Evolutionary conservation across 2,329 filamentous ascomycete genomes (phyloP), one percentile per base, ranked within the genome.

Genomic region (Epichloe typhina): DNA sequence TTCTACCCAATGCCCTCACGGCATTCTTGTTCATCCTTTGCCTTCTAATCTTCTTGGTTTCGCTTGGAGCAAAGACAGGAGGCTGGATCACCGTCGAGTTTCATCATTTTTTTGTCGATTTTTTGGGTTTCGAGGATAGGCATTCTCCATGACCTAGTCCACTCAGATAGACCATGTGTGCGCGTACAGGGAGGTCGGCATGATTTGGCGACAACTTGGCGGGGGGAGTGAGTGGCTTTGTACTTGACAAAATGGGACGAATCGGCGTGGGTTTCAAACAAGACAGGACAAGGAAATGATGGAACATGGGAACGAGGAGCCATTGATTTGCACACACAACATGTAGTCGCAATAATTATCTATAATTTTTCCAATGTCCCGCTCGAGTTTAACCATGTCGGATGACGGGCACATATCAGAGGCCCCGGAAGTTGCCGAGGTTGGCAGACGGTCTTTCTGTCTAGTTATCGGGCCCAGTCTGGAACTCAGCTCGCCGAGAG

Each of bases 1-100:
- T 31, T 38, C 31, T 26, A 41, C n/a, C 3, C 8, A 31, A 33
- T 21, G 26, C 26, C 31, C 38, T 36, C n/a, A 8, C 5, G 26
- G 15, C 38, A 33, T 33, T 26, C 17, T 33, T 38, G 23, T 21
- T 35, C 13, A 23, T 23, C 21, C 4, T 39, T 11, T 1, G 15
- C n/a, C 15, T 44, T 39, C 9, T 33, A 31, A 5, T 38, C 37
- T 5, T 31, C 15, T n/a, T 13, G 36, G 21, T 4, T 26, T 44
- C 23, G 23, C 11, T 42, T 17, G 13, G 41, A 35, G 26, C 17
- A 45, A 48, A 48, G 46, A 35, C 39, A 44, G 46, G 40, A 45
- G 39, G 46, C 50, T 40, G 45, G 50, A 45, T 49, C 40, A 45
- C 38, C 23, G 46, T 52, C 41, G 35, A 49, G 17, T 47, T 46